Conservation (phyloP, 192 early-diverging fungal genomes). For the Haplosporangium gracile region DNA sequence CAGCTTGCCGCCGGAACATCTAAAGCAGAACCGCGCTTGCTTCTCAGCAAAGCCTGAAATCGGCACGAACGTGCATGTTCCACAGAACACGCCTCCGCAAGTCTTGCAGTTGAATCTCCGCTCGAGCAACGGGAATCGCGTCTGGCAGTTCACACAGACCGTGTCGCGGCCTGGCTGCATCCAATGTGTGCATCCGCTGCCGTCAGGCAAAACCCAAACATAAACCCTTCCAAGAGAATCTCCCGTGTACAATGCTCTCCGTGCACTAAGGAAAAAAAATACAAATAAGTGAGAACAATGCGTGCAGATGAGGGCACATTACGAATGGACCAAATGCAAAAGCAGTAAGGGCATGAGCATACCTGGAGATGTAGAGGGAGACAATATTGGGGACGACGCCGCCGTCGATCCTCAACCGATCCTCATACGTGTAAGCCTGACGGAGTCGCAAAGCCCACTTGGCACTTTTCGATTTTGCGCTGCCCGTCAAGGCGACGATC, state of each 20-base stretch:
- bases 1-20: constrained; percentile 45
- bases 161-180: constrained; percentile 61
- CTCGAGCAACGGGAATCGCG: constrained; percentile 67
- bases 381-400: constrained; percentile 57
- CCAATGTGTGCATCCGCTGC: constrained; percentile 61
- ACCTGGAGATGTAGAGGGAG: constrained; percentile 58
- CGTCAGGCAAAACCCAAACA: constrained; percentile 67
- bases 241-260: constrained; percentile 62
- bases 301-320: not conserved
- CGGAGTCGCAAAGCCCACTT: constrained; percentile 53
- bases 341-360: constrained; percentile 9
- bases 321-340: not conserved
- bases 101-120: constrained; percentile 66
- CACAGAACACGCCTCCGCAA: constrained; percentile 68
- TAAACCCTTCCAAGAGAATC: constrained; percentile 63
- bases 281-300: not conserved
- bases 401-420: constrained; percentile 42
- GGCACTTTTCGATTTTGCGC: constrained; percentile 27
- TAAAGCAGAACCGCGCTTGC: constrained; percentile 52
- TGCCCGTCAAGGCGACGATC: not conserved
- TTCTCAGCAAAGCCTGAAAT: constrained; percentile 52
- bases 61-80: constrained; percentile 53
- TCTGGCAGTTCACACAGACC: constrained; percentile 66
- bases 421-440: constrained; percentile 57
- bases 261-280: constrained; percentile 36